These are phyloP conservation scores for Clonostachys solani DNA, from an alignment of 2,329 filamentous ascomycete genomes.

Conservation along the genomic window DNA sequence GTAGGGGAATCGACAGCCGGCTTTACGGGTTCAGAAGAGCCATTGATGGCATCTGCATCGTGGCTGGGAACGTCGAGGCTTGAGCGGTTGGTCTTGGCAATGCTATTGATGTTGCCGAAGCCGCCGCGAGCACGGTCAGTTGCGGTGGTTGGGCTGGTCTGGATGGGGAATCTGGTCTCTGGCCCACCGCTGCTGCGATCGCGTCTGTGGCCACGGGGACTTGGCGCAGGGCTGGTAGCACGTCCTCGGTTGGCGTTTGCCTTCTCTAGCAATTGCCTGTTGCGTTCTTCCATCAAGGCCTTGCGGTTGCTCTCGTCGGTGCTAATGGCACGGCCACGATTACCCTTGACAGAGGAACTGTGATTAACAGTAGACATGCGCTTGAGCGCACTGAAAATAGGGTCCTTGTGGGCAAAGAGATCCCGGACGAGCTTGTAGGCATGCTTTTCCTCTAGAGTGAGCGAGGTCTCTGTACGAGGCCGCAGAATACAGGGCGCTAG, in stretches of 20 bases:
- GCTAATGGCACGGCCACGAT: conserved; percentile 79
- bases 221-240: conserved; percentile 68
- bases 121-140: conserved; percentile 46
- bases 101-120: conserved; percentile 45
- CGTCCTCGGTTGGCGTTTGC: conserved; percentile 62
- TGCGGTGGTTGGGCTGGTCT: conserved; percentile 57
- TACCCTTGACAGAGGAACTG: conserved; percentile 47
- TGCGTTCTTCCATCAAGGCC: conserved; percentile 89
- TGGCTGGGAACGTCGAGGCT: conserved; percentile 77
- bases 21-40: conserved; percentile 9
- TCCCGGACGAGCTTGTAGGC: conserved; percentile 87
- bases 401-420: conserved; percentile 87
- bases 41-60: conserved; percentile 42
- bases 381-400: conserved; percentile 94
- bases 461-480: conserved; percentile 78
- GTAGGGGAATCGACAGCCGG: conserved; percentile 14
- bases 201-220: conserved; percentile 62
- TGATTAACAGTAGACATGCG: conserved; percentile 72
- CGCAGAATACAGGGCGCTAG: conserved; percentile 85
- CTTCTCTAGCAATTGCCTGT: conserved; percentile 72
- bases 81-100: conserved; percentile 44
- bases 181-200: conserved; percentile 73
- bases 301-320: conserved; percentile 95
- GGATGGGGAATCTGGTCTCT: conserved; percentile 81
- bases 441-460: conserved; percentile 95